These are phyloP conservation scores for Rhizophagus clarus DNA, from an alignment of 192 early-diverging fungal species.

Conservation along the genomic window DNA sequence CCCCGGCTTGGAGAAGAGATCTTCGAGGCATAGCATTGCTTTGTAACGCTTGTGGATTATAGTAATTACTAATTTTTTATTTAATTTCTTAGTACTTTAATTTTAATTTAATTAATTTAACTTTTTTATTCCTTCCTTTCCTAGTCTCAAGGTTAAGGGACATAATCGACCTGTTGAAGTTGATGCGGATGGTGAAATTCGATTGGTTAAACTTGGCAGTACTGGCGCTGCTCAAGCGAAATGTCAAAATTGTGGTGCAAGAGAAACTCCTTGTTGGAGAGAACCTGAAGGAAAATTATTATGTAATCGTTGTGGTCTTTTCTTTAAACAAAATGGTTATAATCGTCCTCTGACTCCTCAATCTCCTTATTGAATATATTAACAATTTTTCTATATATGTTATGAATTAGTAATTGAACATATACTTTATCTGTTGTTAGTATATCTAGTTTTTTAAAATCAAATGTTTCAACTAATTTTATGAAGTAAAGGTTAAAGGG, in stretches of 20 bases:
- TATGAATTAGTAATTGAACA: too few relatives aligned
- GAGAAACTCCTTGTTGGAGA: slow-evolving; percentile 17
- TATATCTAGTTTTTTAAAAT: too few relatives aligned
- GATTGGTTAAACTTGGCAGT: not conserved
- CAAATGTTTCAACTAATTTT: too few relatives aligned
- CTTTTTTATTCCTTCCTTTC: not conserved
- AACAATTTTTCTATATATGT: too few relatives aligned
- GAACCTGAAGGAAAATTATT: not conserved
- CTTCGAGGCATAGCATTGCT: slow-evolving; percentile 12
- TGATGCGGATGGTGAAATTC: slow-evolving; percentile 18
- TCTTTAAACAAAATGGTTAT: slow-evolving; percentile 20
- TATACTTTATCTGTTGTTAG: too few relatives aligned
- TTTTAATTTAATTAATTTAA: slow-evolving; percentile 14
- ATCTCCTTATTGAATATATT: too few relatives aligned
- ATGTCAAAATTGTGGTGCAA: slow-evolving; percentile 19
- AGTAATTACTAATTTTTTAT: slow-evolving; percentile 10
- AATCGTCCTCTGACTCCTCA: not conserved
- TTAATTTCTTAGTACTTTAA: too few relatives aligned
- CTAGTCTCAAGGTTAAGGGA: slow-evolving; percentile 22
- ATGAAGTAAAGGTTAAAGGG: too few relatives aligned
- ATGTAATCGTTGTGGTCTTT: slow-evolving; percentile 27
- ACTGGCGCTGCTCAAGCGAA: not conserved
- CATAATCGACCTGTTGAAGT: slow-evolving; percentile 11
- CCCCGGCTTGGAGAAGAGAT: slow-evolving; percentile 30
- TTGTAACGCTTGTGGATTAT: slow-evolving; percentile 30